Percentiles rank a stretch among this genome's conserved stretches.
Conservation (phyloP, 306 rosid genomes). For the Acacia acuminata region DNA sequence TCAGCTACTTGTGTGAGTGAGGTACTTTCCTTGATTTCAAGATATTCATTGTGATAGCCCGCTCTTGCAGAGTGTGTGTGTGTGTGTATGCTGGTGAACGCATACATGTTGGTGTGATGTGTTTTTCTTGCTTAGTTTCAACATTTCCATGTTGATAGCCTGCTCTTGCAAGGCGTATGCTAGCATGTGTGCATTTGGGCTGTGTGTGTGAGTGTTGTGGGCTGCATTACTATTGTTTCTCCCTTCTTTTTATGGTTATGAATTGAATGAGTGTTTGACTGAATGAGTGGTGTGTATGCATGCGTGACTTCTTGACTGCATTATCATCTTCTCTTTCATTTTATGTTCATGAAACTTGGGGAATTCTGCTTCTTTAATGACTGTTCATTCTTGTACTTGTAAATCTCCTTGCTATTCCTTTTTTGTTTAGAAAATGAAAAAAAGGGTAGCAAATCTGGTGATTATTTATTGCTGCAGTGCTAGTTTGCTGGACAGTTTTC, state of each 20-base stretch:
- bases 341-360: neutral
- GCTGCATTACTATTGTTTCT: neutral
- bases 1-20: conserved; percentile 93
- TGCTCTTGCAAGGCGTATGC: neutral
- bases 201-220: neutral
- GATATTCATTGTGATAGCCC: neutral
- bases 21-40: conserved; percentile 51
- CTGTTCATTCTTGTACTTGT: neutral
- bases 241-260: neutral
- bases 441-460: neutral
- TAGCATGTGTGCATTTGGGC: neutral
- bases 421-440: neutral
- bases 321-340: neutral
- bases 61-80: neutral
- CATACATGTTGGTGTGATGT: neutral
- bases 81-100: neutral
- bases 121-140: neutral
- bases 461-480: neutral
- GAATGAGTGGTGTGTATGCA: neutral
- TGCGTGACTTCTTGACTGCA: neutral
- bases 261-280: neutral
- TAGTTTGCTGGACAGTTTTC: neutral
- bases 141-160: neutral
- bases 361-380: neutral
- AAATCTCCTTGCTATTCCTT: neutral